These are phyloP conservation scores for Daldinia concentrica DNA, from an alignment of 495 filamentous ascomycete species.

Conservation along the genomic window DNA sequence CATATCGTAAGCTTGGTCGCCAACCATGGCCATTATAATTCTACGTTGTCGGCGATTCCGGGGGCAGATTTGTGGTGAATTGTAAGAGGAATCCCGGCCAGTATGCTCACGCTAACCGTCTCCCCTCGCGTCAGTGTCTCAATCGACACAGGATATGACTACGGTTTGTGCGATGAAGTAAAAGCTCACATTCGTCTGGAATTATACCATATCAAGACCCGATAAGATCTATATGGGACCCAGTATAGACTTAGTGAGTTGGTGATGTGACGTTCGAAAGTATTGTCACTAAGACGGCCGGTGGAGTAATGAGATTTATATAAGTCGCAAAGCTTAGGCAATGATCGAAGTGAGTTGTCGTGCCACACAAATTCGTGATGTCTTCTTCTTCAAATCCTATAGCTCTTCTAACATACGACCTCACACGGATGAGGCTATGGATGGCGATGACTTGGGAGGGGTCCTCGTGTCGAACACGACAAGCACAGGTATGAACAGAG, in stretches of 20 bases:
- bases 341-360: constrained; percentile 12
- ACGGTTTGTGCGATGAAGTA: constrained; percentile 13
- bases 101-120: constrained; percentile 30
- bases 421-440: constrained; percentile 32
- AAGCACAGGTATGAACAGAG: constrained; percentile 9
- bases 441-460: constrained; percentile 16
- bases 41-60: constrained; percentile 12
- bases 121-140: constrained; percentile 37
- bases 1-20: constrained; percentile 47
- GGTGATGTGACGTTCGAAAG: constrained; percentile 1
- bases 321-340: constrained; percentile 22
- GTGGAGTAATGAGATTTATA: constrained; percentile 10
- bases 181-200: constrained; percentile 42
- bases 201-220: constrained; percentile 30
- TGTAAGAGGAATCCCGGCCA: constrained; percentile 19
- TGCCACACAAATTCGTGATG: constrained; percentile 25
- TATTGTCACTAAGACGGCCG: constrained; percentile 3
- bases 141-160: constrained; percentile 14
- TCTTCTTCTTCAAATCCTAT: constrained; percentile 21
- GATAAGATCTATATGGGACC: constrained; percentile 3
- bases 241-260: neutral
- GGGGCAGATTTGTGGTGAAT: constrained; percentile 19
- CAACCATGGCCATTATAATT: constrained; percentile 43
- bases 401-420: constrained; percentile 20
- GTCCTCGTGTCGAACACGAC: neutral